Conservation (phyloP, 176 grass and related monocot genomes). For the Cenchrus fungigraminus region DNA sequence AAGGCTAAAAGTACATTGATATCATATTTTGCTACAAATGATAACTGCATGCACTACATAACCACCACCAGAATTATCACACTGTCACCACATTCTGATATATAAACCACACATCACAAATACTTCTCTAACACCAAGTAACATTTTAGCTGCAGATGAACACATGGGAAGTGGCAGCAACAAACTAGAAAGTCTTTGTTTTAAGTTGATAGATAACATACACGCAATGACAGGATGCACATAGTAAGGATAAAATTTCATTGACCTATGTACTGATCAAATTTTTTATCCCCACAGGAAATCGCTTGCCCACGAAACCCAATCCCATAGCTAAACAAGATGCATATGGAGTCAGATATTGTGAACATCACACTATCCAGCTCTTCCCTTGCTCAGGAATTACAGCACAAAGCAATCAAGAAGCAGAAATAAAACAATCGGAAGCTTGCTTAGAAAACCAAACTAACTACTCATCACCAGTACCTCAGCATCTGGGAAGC, state of each 20-base stretch:
- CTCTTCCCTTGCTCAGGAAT: conserved; percentile 17
- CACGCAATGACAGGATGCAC: background rate
- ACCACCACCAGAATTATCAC: background rate
- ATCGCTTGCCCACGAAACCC: conserved; percentile 10
- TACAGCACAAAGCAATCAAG: conserved; percentile 22
- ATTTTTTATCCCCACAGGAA: background rate
- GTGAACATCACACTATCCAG: background rate
- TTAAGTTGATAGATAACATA: background rate
- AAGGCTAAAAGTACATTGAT: background rate
- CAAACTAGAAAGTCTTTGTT: background rate
- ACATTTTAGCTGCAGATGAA: conserved; percentile 18
- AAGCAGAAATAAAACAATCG: conserved; percentile 9
- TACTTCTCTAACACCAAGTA: background rate
- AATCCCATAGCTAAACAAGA: conserved; percentile 5
- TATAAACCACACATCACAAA: background rate
- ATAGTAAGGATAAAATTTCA: background rate
- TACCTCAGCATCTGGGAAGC: conserved; percentile 47
- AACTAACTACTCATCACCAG: background rate
- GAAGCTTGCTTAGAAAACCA: background rate
- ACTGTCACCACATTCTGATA: background rate
- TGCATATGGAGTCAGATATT: background rate
- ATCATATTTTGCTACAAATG: background rate
- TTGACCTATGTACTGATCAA: background rate
- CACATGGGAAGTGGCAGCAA: too few species aligned
- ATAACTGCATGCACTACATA: background rate